Evolutionary conservation across 78 protist species (phyloP).

Genomic region (Dictyostelium brefeldianum): DNA sequence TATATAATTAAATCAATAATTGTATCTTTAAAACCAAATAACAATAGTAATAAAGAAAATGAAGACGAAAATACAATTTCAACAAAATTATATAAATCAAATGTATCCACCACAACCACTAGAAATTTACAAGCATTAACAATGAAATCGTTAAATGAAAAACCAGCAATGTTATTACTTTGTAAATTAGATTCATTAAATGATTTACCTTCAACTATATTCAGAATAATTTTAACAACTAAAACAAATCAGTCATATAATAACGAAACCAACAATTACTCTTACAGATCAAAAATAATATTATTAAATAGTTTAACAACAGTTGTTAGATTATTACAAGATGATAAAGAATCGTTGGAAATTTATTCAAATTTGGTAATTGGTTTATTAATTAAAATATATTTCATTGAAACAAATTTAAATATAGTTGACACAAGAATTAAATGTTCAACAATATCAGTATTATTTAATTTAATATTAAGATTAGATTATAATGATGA

Average conservation of each 20-base stretch:
- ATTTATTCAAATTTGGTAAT: not conserved
- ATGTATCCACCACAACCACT: not conserved
- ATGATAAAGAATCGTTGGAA: not conserved
- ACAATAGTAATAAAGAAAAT: too few species aligned
- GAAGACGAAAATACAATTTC: too few species aligned
- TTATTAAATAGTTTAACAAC: constrained; percentile 5
- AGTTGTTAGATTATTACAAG: not conserved
- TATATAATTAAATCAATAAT: not conserved
- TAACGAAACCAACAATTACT: not conserved
- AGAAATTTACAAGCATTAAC: not conserved
- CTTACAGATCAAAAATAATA: not conserved
- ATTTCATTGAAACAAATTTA: not conserved
- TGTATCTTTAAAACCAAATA: not conserved
- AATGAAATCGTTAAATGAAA: not conserved
- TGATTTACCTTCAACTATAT: constrained; percentile 12
- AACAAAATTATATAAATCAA: not conserved
- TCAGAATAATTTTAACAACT: not conserved
- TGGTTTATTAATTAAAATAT: not conserved
- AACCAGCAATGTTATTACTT: not conserved
- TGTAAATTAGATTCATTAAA: not conserved
- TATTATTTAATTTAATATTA: not conserved
- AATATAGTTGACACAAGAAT: not conserved
- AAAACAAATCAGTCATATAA: not conserved
- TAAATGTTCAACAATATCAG: not conserved
- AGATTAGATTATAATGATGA: not conserved